Evolutionary conservation across 495 filamentous ascomycete genomes (phyloP).

Genomic region (Aspergillus nidulans): DNA sequence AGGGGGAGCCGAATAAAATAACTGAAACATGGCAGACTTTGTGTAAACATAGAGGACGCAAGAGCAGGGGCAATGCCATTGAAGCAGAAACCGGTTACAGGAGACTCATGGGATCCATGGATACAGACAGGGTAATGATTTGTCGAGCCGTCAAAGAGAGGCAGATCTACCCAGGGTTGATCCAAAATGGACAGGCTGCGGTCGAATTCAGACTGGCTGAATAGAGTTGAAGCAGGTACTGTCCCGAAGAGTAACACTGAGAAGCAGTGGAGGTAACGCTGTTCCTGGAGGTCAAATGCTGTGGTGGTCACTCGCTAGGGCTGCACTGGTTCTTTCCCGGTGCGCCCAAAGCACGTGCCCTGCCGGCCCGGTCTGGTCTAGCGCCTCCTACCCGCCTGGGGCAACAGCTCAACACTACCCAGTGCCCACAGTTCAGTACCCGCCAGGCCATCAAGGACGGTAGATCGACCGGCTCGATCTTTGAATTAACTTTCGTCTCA

Average conservation of each 20-base stretch:
- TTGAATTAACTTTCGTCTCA: background rate
- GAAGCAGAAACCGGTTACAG: constrained; percentile 2
- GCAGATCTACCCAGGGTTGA: background rate
- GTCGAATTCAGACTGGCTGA: background rate
- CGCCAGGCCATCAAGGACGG: no score
- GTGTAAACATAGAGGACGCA: background rate
- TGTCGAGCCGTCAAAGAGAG: background rate
- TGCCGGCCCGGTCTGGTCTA: background rate
- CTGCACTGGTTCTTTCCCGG: background rate
- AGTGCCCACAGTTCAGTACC: no score
- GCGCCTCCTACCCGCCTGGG: background rate
- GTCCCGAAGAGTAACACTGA: background rate
- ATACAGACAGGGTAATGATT: background rate
- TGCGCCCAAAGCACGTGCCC: constrained; percentile 1
- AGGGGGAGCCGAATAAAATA: background rate
- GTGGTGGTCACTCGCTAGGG: background rate
- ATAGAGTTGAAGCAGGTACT: constrained; percentile 3
- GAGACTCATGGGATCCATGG: background rate
- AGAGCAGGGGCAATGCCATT: background rate
- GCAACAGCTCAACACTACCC: background rate
- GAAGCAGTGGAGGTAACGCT: background rate
- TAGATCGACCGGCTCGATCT: no score
- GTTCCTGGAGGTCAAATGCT: background rate
- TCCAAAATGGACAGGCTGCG: background rate
- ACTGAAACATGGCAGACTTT: constrained; percentile 7